Percentiles rank a stretch among this genome's conserved stretches.
Conservation (phyloP, 805 yeast species). For the Wickerhamomyces canadensis region DNA sequence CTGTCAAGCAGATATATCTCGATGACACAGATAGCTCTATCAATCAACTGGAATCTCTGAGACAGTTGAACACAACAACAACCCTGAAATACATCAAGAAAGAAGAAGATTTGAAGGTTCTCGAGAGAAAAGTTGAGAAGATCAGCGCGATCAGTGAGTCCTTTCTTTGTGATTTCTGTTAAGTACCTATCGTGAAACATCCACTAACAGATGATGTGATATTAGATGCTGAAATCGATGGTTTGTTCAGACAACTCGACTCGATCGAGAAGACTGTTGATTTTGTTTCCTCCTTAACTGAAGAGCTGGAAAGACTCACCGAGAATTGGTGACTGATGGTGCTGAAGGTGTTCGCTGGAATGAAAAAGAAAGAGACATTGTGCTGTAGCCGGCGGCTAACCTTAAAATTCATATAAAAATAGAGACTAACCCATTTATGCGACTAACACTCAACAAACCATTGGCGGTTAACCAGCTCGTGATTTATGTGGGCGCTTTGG, state of each 20-base stretch:
- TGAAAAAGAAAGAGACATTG: background rate
- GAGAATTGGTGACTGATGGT: conserved; percentile 2
- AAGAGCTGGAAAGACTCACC: conserved; percentile 16
- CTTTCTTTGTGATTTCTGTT: conserved; percentile 3
- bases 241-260: conserved; percentile 6
- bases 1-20: conserved; percentile 29
- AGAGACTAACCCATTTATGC: too few relatives aligned
- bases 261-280: conserved; percentile 12
- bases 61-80: conserved; percentile 53
- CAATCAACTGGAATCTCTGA: conserved; percentile 41
- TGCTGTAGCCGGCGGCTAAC: background rate
- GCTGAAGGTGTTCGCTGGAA: too few relatives aligned
- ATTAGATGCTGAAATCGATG: conserved; percentile 27
- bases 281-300: conserved; percentile 13
- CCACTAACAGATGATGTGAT: too few relatives aligned
- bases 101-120: conserved; percentile 34
- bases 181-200: background rate
- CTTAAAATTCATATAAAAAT: too few relatives aligned
- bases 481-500: background rate
- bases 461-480: too few relatives aligned
- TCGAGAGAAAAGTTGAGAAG: conserved; percentile 17
- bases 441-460: too few relatives aligned
- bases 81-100: conserved; percentile 44
- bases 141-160: conserved; percentile 17
- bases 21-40: conserved; percentile 33